A percentile compares a stretch with the other conserved stretches of the same genome.
These are phyloP conservation scores for Tricholoma bakamatsutake DNA, from an alignment of 768 basidiomycete species.

Conservation along the genomic window DNA sequence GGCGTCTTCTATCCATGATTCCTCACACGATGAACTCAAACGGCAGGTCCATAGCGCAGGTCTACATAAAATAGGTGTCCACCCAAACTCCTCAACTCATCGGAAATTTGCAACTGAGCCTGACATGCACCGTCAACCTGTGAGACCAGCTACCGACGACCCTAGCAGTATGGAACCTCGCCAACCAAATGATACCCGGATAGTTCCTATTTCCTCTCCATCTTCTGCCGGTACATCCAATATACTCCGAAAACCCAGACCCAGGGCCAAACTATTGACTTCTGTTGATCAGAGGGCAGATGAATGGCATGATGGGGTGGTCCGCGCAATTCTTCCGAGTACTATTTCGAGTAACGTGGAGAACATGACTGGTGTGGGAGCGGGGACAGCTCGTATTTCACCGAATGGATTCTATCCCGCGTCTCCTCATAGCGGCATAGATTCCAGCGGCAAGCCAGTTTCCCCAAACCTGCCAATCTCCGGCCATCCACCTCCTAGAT, in stretches of 20 bases:
- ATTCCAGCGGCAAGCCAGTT: not conserved
- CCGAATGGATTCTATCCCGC: constrained; percentile 30
- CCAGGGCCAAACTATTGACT: constrained; percentile 56
- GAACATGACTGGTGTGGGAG: constrained; percentile 66
- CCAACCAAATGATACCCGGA: constrained; percentile 3
- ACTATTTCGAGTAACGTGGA: constrained; percentile 44
- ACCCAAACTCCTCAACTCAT: constrained; percentile 21
- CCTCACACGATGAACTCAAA: constrained; percentile 17
- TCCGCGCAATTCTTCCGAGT: constrained; percentile 47
- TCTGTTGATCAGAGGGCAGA: constrained; percentile 45
- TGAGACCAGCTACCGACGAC: constrained; percentile 26
- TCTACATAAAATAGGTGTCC: constrained; percentile 7
- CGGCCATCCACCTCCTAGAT: constrained; percentile 2
- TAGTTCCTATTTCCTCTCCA: not conserved
- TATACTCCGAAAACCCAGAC: constrained; percentile 56
- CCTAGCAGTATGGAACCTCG: constrained; percentile 1
- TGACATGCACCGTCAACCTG: constrained; percentile 19
- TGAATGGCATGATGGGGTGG: constrained; percentile 14
- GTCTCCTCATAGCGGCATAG: constrained; percentile 19
- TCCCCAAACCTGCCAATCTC: not conserved
- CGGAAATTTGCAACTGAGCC: constrained; percentile 33
- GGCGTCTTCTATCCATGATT: constrained; percentile 21
- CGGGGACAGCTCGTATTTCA: constrained; percentile 18
- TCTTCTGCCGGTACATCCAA: constrained; percentile 11
- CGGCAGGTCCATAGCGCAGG: constrained; percentile 15